Percentiles rank a stretch among this genome's conserved stretches.
These are phyloP conservation scores for Rhodomyrtus psidioides DNA, from an alignment of 441 rosid species.

Conservation along the genomic window DNA sequence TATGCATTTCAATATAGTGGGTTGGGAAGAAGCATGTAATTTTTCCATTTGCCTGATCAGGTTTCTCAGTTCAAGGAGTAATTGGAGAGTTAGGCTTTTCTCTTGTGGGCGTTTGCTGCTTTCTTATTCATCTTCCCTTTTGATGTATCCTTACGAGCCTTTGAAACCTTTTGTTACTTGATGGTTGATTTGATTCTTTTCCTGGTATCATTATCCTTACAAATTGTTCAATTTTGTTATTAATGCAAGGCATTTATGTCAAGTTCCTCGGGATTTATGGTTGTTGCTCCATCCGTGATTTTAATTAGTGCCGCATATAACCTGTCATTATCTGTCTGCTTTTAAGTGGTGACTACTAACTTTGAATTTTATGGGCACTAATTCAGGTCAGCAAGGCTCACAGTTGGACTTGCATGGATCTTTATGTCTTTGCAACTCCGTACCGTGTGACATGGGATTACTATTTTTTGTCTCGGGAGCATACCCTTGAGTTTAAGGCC, in stretches of 20 bases:
- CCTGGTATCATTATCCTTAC: neutral
- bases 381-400: neutral
- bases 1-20: neutral
- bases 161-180: neutral
- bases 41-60: neutral
- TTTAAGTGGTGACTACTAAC: neutral
- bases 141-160: neutral
- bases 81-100: neutral
- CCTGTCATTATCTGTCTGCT: neutral
- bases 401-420: constrained; percentile 9
- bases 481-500: neutral
- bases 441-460: constrained; percentile 4
- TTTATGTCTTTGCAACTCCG: constrained; percentile 3
- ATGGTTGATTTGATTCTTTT: neutral
- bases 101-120: neutral
- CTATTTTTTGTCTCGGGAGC: neutral
- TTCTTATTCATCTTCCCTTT: neutral
- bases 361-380: neutral
- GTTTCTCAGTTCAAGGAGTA: neutral
- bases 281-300: neutral
- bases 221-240: neutral
- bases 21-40: neutral
- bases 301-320: neutral
- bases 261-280: neutral
- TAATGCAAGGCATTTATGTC: neutral